Percentiles rank a stretch among this genome's conserved stretches.
Evolutionary conservation across 805 yeast genomes (phyloP).

Genomic region (Maudiozyma turicensis): DNA sequence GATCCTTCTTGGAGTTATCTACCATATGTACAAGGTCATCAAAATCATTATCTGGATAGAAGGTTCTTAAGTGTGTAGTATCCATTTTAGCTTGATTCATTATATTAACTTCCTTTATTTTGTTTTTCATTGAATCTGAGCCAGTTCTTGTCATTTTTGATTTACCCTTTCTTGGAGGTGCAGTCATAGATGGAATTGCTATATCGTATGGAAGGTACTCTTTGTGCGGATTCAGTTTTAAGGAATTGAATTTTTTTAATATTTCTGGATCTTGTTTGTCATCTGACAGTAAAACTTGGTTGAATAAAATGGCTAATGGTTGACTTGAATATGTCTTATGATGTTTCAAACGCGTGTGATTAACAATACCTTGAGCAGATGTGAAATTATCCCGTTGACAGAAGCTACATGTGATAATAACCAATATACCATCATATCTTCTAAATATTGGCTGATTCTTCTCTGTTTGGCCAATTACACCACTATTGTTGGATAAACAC

Average conservation of each 20-base stretch:
- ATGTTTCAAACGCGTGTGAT: slow-evolving; percentile 69
- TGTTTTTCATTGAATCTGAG: neutral
- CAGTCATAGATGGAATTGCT: slow-evolving; percentile 15
- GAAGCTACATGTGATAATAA: slow-evolving; percentile 55
- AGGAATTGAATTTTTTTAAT: slow-evolving; percentile 18
- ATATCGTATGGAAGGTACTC: slow-evolving; percentile 23
- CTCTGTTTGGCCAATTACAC: slow-evolving; percentile 34
- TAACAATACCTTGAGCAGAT: slow-evolving; percentile 71
- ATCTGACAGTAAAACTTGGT: slow-evolving; percentile 42
- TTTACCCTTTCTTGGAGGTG: neutral
- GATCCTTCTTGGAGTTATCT: slow-evolving; percentile 21
- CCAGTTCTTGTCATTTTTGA: neutral
- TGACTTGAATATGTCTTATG: slow-evolving; percentile 60
- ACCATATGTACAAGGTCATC: slow-evolving; percentile 22
- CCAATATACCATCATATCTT: slow-evolving; percentile 62
- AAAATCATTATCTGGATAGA: slow-evolving; percentile 23
- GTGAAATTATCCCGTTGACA: slow-evolving; percentile 65
- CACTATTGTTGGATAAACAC: slow-evolving; percentile 39
- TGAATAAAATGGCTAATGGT: slow-evolving; percentile 60
- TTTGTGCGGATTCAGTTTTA: slow-evolving; percentile 18
- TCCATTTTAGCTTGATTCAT: neutral
- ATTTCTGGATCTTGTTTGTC: slow-evolving; percentile 20
- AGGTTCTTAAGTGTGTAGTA: slow-evolving; percentile 14
- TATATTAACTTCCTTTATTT: neutral
- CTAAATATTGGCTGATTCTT: slow-evolving; percentile 45